Base-by-base conservation (phyloP, 225 moss, liverwort and hornwort species). In the Lunularia cruciata region DNA sequence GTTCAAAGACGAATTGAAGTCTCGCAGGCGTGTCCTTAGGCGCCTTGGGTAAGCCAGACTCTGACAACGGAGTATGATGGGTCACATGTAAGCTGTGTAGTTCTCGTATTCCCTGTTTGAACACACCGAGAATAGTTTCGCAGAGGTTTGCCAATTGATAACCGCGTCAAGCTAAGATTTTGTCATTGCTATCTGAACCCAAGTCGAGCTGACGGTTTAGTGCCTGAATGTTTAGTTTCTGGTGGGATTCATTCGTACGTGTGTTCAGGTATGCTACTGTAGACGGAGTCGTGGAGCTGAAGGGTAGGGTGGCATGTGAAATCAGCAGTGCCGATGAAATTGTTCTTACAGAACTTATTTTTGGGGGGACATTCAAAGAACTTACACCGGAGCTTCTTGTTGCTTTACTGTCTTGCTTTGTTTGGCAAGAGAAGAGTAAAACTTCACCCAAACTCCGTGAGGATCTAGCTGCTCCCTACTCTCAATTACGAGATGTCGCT, bases 271-370 rank as follows among this genome's bases (percentile, higher is more conserved):
- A 89, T 69, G 83, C 85, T 64, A 85, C 96, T 34, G 85, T 81
- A 8, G 96, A 92, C 65, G 92, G 87, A 74, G 92, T 89, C 59
- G 92, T 96, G 34, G 87, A 92, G 77, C 60, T 89, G 65, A 96
- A 96, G 75, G 96, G 96, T 48, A 84, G 87, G 46, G 96, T 96
- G 57, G 96, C 96, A 28, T 96, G 96, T 84, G 96, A 96, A 80
- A 90, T 96, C 62, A 90, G 86, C 75, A 92, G 90, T 69, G 96
- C 92, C 2, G 96, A 96, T 82, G 96, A 92, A 77, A 90, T 96
- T 54, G 79, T 96, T 39, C 73, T 92, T 16, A 89, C 92, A 31
- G 96, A 96, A 52, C 89, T 96, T 22, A 79, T 96, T 55, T 96
- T 96, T 66, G 83, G 84, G 40, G 96, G 96, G 71, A 60, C 77